Evolutionary conservation across 225 moss, liverwort and hornwort species (phyloP).

Genomic region (Climacium dendroides): DNA sequence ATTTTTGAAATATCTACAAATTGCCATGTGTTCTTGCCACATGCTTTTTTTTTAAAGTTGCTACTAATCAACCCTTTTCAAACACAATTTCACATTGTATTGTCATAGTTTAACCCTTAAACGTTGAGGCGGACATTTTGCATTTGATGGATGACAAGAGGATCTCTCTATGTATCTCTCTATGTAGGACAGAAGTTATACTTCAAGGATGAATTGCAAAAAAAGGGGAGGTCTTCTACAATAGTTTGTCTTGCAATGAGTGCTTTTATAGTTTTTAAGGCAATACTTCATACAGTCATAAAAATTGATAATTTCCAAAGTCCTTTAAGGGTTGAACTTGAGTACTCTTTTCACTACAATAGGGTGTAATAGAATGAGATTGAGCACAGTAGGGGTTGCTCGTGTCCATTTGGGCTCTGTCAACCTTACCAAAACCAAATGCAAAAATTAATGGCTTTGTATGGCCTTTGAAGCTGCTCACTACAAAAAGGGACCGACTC

Average conservation of each 20-base stretch:
- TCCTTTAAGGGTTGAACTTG: no score
- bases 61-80: neutral
- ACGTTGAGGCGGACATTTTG: no score
- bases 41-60: fast-evolving
- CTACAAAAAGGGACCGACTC: neutral
- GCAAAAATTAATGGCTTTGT: neutral
- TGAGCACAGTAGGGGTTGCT: neutral
- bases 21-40: neutral
- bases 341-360: neutral
- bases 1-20: neutral
- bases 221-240: no score
- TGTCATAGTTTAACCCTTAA: neutral
- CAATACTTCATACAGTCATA: no score
- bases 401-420: neutral
- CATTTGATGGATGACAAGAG: no score
- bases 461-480: neutral
- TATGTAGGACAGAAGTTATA: no score
- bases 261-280: no score
- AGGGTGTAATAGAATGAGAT: neutral
- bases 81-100: neutral
- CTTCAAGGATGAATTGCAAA: no score
- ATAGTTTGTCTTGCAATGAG: no score
- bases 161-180: no score
- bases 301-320: no score
- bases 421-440: neutral